phyloP scores from a whole-genome alignment of 176 grass and related monocot genomes.

The Miscanthus lutarioriparius region DNA sequence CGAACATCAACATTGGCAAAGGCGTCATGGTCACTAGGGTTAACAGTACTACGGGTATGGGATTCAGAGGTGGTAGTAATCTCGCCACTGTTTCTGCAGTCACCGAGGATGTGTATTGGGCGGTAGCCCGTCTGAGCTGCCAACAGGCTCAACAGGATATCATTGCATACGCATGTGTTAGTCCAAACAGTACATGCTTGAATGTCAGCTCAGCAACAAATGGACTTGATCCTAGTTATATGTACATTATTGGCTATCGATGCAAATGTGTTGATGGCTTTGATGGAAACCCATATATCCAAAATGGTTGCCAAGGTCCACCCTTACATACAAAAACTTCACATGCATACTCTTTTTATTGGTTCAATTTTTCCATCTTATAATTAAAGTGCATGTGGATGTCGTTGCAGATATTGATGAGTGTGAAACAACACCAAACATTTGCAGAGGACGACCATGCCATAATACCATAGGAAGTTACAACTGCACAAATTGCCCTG shows the following conservation, averaged over 20 bases:
- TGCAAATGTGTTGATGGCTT: background rate
- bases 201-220: too few species aligned
- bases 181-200: slow-evolving; percentile 1
- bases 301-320: background rate
- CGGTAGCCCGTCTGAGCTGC: background rate
- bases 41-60: too few species aligned
- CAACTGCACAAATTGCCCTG: background rate
- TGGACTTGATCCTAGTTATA: too few species aligned
- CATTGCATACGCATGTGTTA: slow-evolving; percentile 16
- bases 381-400: too few species aligned
- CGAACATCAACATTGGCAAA: background rate
- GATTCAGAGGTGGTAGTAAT: too few species aligned
- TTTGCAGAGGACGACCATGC: background rate
- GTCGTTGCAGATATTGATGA: slow-evolving; percentile 34
- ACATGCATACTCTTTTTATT: background rate
- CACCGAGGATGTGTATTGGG: background rate
- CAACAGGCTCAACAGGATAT: background rate
- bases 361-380: too few species aligned
- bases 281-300: slow-evolving; percentile 5
- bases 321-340: too few species aligned
- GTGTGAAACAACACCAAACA: background rate
- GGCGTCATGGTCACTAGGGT: background rate
- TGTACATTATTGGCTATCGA: background rate
- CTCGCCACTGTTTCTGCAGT: background rate
- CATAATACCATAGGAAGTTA: slow-evolving; percentile 8